Evolutionary conservation across 371 early-diverging fungal species (phyloP), one percentile per base, ranked within the genome.

Genomic region (Mucor velutinosus): DNA sequence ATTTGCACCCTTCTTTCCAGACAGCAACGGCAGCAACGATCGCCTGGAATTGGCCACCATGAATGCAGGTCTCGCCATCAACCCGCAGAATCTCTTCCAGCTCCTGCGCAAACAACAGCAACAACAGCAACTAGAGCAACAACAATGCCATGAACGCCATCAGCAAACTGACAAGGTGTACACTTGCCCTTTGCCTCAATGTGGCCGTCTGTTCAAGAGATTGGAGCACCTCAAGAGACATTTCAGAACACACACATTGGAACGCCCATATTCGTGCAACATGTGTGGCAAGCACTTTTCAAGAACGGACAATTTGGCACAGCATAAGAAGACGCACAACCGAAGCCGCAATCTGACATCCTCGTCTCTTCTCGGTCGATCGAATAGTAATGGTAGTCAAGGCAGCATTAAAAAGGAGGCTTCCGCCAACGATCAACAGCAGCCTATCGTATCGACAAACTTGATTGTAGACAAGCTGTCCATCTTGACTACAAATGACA

Each of bases 151-250:
- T 25, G 51, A 51, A 3, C 51, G 19, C 7, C 45, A 37, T 14
- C 10, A 51, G 37, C 32, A 29, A 12, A 12, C 58, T n/a, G 69
- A 67, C 41, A 67, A 65, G 29, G 25, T 30, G 5, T 69, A 55
- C 58, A 47, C 60, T 5, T 87, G 87, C 45, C 66, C 75, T 51
- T 67, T 83, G 7, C 71, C 83, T 58, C 71, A 71, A 8, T 87
- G 88, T 65, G 81, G 79, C 35, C 75, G 80, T 27, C 60, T 78
- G 2, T 88, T 88, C 70, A 94, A 94, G 72, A 84, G 95, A 15
- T 78, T 87, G 60, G 95, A 95, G 69, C 95, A 95, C 73, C 73
- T 95, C 49, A 90, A 92, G 64, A 81, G 97, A 17, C 95, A 95
- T 69, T 78, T 89, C 70, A 85, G 93, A 37, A 90, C 90, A 19